These are phyloP conservation scores for Fusarium tupiense DNA, from an alignment of 2,329 filamentous ascomycete genomes.

Conservation along the genomic window DNA sequence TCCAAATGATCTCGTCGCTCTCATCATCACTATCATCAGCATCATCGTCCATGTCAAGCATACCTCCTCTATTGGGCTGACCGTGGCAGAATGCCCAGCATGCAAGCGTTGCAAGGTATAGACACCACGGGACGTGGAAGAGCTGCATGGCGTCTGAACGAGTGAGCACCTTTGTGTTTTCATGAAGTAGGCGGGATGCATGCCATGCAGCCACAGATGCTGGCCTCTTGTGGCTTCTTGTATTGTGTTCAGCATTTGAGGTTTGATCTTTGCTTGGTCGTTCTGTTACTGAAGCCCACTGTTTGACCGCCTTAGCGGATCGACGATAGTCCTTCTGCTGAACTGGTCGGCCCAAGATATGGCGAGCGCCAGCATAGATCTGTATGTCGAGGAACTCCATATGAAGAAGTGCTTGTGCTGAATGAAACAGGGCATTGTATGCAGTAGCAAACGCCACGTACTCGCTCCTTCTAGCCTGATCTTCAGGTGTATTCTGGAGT, in stretches of 20 bases:
- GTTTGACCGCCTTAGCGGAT: neutral
- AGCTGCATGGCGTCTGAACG: slow-evolving; percentile 2
- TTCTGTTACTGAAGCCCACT: neutral
- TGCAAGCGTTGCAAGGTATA: neutral
- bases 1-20: neutral
- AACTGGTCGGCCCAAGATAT: neutral
- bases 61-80: neutral
- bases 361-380: neutral
- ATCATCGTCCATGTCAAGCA: neutral
- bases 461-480: neutral
- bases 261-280: neutral
- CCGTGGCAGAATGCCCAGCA: slow-evolving; percentile 5
- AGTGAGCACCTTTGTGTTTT: neutral
- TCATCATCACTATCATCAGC: neutral
- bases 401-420: neutral
- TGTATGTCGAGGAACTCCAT: slow-evolving; percentile 1
- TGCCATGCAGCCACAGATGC: slow-evolving; percentile 1
- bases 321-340: slow-evolving; percentile 3
- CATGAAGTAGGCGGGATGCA: neutral
- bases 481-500: neutral
- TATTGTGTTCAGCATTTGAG: neutral
- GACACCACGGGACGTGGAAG: slow-evolving; percentile 4
- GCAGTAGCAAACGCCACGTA: slow-evolving; percentile 1
- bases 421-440: neutral
- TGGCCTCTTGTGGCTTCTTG: neutral